Evolutionary conservation across 202 grass and related monocot species (phyloP), one percentile per base, ranked within the genome.

Genomic region (Dendrocalamus latiflorus): DNA sequence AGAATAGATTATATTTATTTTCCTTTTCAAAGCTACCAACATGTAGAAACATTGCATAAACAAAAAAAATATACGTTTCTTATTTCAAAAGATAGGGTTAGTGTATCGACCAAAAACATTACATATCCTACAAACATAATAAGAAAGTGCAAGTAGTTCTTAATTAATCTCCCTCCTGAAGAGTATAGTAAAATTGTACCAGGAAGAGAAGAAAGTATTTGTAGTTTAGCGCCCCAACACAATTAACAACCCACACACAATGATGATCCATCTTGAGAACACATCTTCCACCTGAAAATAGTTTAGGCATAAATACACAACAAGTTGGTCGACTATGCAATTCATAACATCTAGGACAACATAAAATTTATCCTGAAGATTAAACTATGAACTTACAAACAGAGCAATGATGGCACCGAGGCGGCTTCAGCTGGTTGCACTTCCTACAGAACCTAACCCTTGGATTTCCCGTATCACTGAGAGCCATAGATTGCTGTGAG

Each of bases 171-270:
- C 39, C 6, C 42, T 75, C 48, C 18, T 39, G 79, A 81, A 71
- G n/a, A 82, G 30, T 20, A 76, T 59, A 70, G 71, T 55, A 82
- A 70, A 62, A 72, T 3, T 62, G n/a, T 94, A 98, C 95, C 95
- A 98, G 77, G 75, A 98, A 98, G 53, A 98, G 95, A 80, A 98
- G 95, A 79, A 98, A 98, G 43, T 78, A 95, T 71, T 98, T 98
- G 72, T 98, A 98, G 85, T 98, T 98, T 28, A 90, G 85, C 5
- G 95, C 95, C 73, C 95, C 95, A 62, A 98, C 93, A 90, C 95
- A 98, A 81, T 95, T 98, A 61, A 98, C 95, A 72, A 95, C 95
- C 95, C 93, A 89, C 34, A 91, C 91, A 78, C 88, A 90, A 76
- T 97, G 91, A 81, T 91, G 83, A 36, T 98, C 95, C 95, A 98